Conservation (phyloP, 257 asterid species). For the Petrea volubilis region DNA sequence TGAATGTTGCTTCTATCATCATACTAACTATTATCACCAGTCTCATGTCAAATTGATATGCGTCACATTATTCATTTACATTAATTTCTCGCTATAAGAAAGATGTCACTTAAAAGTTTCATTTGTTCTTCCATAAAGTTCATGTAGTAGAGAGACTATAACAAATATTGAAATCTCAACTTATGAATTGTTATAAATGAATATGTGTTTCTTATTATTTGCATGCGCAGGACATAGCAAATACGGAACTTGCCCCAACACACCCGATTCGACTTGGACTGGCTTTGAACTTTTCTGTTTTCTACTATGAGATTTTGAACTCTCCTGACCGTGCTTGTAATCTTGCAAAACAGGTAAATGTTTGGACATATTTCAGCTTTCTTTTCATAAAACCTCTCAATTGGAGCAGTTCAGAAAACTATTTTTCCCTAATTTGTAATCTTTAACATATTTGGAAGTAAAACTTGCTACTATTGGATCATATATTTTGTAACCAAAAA, state of each 20-base stretch:
- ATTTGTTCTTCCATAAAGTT: not conserved
- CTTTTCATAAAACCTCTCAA: not conserved
- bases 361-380: not conserved
- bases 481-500: too few species aligned
- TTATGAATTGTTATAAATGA: conserved; percentile 2
- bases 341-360: conserved; percentile 50
- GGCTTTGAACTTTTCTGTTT: conserved; percentile 56
- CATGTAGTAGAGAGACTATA: not conserved
- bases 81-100: not conserved
- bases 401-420: not conserved
- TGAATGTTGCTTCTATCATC: not conserved
- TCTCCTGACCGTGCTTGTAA: conserved; percentile 63
- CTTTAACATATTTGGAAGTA: not conserved
- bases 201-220: not conserved
- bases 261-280: conserved; percentile 59
- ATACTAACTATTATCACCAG: not conserved
- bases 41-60: not conserved
- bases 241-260: conserved; percentile 55
- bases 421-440: not conserved
- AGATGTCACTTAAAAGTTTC: not conserved
- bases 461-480: too few species aligned
- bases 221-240: conserved; percentile 47
- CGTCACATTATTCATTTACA: not conserved
- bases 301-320: too few species aligned
- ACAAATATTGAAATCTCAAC: not conserved